Base-by-base conservation (phyloP, 208 protist genomes). In the Trypanosoma lewisi region DNA sequence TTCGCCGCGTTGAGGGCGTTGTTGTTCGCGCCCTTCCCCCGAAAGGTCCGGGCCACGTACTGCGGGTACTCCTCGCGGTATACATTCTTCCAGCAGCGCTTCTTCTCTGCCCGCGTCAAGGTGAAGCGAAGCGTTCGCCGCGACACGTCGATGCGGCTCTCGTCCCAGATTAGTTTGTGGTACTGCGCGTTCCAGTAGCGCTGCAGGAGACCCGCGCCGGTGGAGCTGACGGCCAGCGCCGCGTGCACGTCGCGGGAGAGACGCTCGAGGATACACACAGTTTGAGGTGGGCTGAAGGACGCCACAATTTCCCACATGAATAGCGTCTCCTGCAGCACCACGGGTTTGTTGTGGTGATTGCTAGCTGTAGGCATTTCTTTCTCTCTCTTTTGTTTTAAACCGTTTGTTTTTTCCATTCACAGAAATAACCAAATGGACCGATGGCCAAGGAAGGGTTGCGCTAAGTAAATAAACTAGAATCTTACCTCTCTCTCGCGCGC, bases 151-250 rank as follows among this genome's bases (percentile, higher is more conserved):
- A 83, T 49, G 31, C 69, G 57, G 23, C 53, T 73, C 30, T 87
- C 79, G 39, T 51, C 73, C 85, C 88, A 90, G 4, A 88, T 31
- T 52, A 94, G 67, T 56, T 72, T 56, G 47, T 70, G 44, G 67
- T 78, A 94, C 67, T 86, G 81, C 60, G 78, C 80, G 44, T 94
- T 89, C 85, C 88, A 94, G 68, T 94, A 94, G 0, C 82, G 80
- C 63, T 94, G 80, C 88, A 94, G 77, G 9, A 90, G 60, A 3
- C 48, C 44, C 0, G 70, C 80, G 2, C 78, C 80, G 4, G 51
- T 82, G 34, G 72, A 77, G 19, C 78, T 84, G 42, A 59, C 63
- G 39, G 59, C 41, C 41, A 94, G 63, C 11, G 53, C 49, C 11
- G 14, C 27, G 9, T 62, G 61, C 1, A 94, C 73, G 64, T 91